These are phyloP conservation scores for Aspergillus sp. DNA, from an alignment of 2,329 filamentous ascomycete genomes.

Conservation along the genomic window DNA sequence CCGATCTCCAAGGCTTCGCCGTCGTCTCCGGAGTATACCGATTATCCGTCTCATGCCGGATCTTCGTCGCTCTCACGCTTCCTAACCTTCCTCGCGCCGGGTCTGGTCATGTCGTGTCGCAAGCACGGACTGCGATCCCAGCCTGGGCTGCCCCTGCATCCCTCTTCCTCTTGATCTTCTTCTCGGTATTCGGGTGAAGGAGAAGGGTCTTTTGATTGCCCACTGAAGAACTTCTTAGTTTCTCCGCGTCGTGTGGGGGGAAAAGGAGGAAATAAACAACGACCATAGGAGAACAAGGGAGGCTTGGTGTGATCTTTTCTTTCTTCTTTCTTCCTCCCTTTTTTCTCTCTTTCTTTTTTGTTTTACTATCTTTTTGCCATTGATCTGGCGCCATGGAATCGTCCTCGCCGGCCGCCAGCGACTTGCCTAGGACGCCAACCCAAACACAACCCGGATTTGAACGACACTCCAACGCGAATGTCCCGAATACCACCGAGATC, in stretches of 20 bases:
- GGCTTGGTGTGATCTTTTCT: constrained; percentile 1
- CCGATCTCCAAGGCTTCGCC: neutral
- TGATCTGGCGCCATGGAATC: constrained; percentile 12
- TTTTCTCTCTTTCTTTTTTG: too few relatives aligned
- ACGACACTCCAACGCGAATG: constrained; percentile 16
- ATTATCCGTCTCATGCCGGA: constrained; percentile 3
- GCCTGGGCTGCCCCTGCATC: constrained; percentile 23
- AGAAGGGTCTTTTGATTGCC: constrained; percentile 1
- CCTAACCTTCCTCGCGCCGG: constrained; percentile 8
- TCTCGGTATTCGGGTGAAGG: constrained; percentile 1
- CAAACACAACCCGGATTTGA: constrained; percentile 11
- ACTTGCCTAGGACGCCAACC: constrained; percentile 11
- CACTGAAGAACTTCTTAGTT: neutral
- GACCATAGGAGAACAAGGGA: neutral
- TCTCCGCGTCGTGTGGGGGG: neutral
- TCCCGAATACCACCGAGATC: constrained; percentile 12
- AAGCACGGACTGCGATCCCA: constrained; percentile 25
- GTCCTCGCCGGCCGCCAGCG: constrained; percentile 2
- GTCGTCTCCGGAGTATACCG: neutral
- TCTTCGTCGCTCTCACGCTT: constrained; percentile 4
- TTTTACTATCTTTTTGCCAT: neutral
- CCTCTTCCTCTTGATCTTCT: constrained; percentile 14
- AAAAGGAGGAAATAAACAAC: neutral
- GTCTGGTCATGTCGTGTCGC: constrained; percentile 32
- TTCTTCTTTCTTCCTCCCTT: neutral